Conservation (phyloP, 768 basidiomycete genomes). For the Lentinula edodes region DNA sequence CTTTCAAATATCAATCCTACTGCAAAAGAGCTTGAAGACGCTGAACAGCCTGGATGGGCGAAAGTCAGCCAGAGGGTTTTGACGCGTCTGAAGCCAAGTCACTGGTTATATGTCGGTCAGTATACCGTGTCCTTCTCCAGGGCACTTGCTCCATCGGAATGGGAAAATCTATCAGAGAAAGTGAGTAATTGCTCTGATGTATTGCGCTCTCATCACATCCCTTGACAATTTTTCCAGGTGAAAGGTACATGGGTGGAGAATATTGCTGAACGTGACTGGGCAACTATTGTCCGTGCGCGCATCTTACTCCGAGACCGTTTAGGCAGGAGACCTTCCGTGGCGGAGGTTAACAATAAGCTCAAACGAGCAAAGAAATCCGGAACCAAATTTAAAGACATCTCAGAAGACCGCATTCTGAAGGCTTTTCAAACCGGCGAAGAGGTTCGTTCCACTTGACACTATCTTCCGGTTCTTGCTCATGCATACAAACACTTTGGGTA, state of each 20-base stretch:
- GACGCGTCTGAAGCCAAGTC: background rate
- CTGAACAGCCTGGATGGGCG: background rate
- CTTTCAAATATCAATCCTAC: background rate
- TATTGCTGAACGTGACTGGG: background rate
- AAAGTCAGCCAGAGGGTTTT: background rate
- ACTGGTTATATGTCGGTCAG: background rate
- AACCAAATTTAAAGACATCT: background rate
- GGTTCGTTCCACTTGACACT: background rate
- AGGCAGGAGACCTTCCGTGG: background rate
- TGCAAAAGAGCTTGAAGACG: background rate
- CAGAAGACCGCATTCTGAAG: background rate
- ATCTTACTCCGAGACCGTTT: background rate
- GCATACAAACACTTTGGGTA: background rate
- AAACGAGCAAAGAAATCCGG: background rate
- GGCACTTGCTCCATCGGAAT: background rate
- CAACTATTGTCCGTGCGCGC: background rate
- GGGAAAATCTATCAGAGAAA: background rate
- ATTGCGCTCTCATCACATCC: no score
- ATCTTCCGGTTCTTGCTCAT: background rate
- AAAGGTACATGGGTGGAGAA: background rate
- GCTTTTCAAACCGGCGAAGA: background rate
- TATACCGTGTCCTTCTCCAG: background rate
- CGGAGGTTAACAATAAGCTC: background rate
- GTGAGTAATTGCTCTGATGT: background rate
- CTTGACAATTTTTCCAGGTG: background rate